phyloP scores from a whole-genome alignment of 345 rosid species.

The Carallia pectinifolia region DNA sequence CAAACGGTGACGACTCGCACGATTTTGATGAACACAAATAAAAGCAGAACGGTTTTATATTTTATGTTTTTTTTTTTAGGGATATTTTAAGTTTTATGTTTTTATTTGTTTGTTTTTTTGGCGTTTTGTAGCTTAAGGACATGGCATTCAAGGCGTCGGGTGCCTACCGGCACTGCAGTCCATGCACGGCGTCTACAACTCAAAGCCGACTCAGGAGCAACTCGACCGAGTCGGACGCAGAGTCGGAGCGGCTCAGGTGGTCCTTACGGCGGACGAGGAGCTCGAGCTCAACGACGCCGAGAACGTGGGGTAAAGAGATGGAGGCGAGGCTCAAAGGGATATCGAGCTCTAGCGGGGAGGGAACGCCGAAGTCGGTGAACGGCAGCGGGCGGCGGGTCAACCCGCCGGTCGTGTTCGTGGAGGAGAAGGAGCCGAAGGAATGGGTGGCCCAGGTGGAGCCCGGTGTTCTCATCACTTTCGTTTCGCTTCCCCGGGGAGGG shows the following conservation, averaged over 20 bases:
- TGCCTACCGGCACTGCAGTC: slow-evolving; percentile 32
- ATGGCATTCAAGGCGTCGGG: slow-evolving; percentile 41
- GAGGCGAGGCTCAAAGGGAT: slow-evolving; percentile 34
- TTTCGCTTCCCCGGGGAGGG: slow-evolving; percentile 31
- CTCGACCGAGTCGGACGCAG: slow-evolving; percentile 29
- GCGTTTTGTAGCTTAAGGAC: slow-evolving; percentile 21
- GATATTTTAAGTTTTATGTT: slow-evolving; percentile 2
- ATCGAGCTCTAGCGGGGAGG: slow-evolving; percentile 35
- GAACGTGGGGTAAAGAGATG: slow-evolving; percentile 36
- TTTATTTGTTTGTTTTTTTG: neutral
- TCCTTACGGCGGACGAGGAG: slow-evolving; percentile 27
- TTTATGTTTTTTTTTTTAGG: too few relatives aligned
- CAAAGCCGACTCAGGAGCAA: slow-evolving; percentile 4
- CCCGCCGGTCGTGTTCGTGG: slow-evolving; percentile 26
- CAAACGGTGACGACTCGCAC: too few relatives aligned
- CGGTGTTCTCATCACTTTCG: slow-evolving; percentile 35
- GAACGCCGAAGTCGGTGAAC: slow-evolving; percentile 28
- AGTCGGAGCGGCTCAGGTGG: slow-evolving; percentile 40
- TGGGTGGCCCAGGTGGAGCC: slow-evolving; percentile 44
- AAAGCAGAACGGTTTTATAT: too few relatives aligned
- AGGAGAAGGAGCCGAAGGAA: slow-evolving; percentile 33
- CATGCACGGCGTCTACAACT: slow-evolving; percentile 23
- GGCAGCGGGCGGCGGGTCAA: slow-evolving; percentile 31
- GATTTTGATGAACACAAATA: too few relatives aligned
- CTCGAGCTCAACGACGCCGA: slow-evolving; percentile 27